A percentile compares a stretch with the other conserved stretches of the same genome.
Conservation (phyloP, 2,329 filamentous ascomycete genomes). For the Alternaria sp. region DNA sequence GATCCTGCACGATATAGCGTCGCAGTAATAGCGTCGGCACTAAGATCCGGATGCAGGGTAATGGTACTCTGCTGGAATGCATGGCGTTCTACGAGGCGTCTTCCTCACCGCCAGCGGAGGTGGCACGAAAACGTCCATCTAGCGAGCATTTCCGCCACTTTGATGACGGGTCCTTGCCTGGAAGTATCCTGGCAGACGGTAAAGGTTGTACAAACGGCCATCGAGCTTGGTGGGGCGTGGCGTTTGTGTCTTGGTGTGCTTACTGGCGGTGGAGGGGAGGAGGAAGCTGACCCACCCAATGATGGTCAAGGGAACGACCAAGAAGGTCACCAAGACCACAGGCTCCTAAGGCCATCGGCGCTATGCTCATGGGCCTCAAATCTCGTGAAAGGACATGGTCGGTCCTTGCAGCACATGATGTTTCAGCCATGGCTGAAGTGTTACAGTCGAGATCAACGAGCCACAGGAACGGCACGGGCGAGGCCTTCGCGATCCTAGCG, state of each 20-base stretch:
- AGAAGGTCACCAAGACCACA: conserved; percentile 3
- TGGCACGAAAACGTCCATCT: conserved; percentile 16
- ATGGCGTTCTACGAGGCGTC: conserved; percentile 15
- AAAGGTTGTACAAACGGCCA: conserved; percentile 19
- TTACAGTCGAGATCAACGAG: conserved; percentile 17
- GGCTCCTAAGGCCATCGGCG: conserved; percentile 11
- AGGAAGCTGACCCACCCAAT: conserved; percentile 21
- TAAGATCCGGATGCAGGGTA: conserved; percentile 36
- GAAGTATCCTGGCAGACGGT: conserved; percentile 22
- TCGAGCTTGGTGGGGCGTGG: conserved; percentile 26
- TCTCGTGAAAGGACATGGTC: conserved; percentile 19
- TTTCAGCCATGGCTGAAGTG: conserved; percentile 25
- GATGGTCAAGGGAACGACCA: background rate
- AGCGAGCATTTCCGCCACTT: conserved; percentile 28
- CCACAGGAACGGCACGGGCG: conserved; percentile 12
- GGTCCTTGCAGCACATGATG: conserved; percentile 12
- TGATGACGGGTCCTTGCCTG: conserved; percentile 21
- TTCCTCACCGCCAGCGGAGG: conserved; percentile 20
- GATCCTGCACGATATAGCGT: conserved; percentile 40
- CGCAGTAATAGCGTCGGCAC: conserved; percentile 36
- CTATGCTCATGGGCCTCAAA: conserved; percentile 18
- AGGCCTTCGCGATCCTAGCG: conserved; percentile 12
- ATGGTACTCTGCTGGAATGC: conserved; percentile 19
- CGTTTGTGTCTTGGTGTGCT: conserved; percentile 23
- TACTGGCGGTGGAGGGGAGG: conserved; percentile 13